Evolutionary conservation across 139 green algal genomes (phyloP).

Genomic region (Auxenochlorella pyrenoidosa): DNA sequence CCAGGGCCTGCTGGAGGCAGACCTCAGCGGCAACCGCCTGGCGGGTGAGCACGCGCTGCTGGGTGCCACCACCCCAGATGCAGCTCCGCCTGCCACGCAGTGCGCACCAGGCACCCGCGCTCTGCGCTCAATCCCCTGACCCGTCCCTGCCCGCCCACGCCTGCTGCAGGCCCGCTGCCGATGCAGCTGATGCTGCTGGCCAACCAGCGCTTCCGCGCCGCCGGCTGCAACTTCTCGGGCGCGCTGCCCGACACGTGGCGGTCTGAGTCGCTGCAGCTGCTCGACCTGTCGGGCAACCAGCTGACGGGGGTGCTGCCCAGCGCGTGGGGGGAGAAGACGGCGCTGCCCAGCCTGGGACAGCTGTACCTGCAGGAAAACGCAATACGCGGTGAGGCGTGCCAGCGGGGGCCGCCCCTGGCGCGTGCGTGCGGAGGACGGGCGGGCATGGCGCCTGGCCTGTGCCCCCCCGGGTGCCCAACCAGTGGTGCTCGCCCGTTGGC

Average conservation of each 20-base stretch:
- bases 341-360: background rate
- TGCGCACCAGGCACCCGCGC: no score
- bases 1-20: background rate
- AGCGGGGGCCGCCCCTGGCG: no score
- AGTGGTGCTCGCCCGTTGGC: no score
- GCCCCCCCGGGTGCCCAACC: no score
- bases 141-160: background rate
- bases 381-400: background rate
- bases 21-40: background rate
- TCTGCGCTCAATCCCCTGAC: background rate
- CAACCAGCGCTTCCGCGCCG: background rate
- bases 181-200: background rate
- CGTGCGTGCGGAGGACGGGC: no score
- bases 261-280: background rate
- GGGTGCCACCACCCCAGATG: no score
- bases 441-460: no score
- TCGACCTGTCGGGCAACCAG: background rate
- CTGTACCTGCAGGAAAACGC: background rate
- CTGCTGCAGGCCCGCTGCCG: background rate
- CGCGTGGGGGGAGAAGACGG: background rate
- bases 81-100: no score
- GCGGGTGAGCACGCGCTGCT: background rate
- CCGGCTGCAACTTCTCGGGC: background rate
- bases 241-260: background rate
- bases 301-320: background rate